Base-by-base conservation (phyloP, 805 yeast species). In the Kockiozyma suomiensis region DNA sequence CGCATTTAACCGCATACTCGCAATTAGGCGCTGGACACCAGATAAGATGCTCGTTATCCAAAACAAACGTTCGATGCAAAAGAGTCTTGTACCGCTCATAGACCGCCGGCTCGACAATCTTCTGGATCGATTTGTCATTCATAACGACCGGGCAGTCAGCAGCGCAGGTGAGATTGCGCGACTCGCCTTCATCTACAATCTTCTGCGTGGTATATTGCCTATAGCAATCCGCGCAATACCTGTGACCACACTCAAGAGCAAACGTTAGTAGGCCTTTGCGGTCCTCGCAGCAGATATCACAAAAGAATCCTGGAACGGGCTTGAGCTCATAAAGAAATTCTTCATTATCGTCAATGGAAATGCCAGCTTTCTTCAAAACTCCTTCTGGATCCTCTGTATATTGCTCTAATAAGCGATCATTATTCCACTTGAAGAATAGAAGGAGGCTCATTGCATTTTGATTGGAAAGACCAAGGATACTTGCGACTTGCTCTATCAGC, bases 1-100 rank as follows among this genome's bases (percentile, higher is more conserved):
- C 58, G 38, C 79, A 70, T 61, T 79, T 80, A 35, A 90, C 79
- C 25, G 89, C 79, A 47, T 80, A 75, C 45, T 79, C 77, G 71
- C 97, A 88, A 70, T 88, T 96, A 0, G 92, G 86, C 0, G 88
- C 86, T 0, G 97, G 97, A 72, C 98, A 92, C 87, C 90, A 86
- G 65, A 81, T 82, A 67, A 79, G 78, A 69, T 54, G 78, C 47
- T 76, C 72, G 59, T 81, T 79, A 49, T 80, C 77, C 15, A 81
- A 81, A n/a, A 86, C 81, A 68, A 79, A 85, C 28, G 77, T 72
- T 58, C 76, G 81, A 7, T 63, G 55, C 21, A 67, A 66, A 21
- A 67, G 62, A 5, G 58, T 47, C 33, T 37, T 49, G 61, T 68
- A 73, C 67, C 62, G 74, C 56, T 43, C 52, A 64, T 37, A 67